Base-by-base conservation (phyloP, 1,284 basidiomycete genomes). In the Hemileia vastatrix region DNA sequence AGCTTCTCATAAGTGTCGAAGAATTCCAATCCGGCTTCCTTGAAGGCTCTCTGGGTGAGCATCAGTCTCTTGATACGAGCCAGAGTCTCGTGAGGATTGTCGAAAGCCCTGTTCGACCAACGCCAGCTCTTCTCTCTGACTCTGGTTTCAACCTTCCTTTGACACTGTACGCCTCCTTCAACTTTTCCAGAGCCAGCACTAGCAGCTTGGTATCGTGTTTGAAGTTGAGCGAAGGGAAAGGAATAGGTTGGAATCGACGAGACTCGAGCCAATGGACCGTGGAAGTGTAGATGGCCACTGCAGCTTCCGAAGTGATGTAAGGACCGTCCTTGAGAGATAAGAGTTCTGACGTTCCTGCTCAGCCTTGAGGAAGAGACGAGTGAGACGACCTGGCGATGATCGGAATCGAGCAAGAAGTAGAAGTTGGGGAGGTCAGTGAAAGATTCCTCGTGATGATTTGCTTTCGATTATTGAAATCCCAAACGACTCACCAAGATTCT, bases 191-290 rank as follows among this genome's bases (percentile, higher is more conserved):
- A 13, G 74, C 73, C 27, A 76, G 61, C 6, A 75, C 73, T 4
- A 76, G 65, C 18, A 74, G 61, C 66, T 74, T 74, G 48, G 72
- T 71, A 57, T 76, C 74, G 65, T 76, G 72, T 68, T 75, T 76
- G 63, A 71, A 72, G 68, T 72, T 72, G 51, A 76, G 71, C 54
- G 71, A 71, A 1, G 74, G 74, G 69, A 76, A 76, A 8, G 74
- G 74, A 43, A 76, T 76, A 21, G 74, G 74, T 57, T 70, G 70
- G 68, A 76, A 76, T 9, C 69, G 65, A 44, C 74, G 72, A 6
- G 69, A 71, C 64, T 76, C 74, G 47, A 76, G 72, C 74, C 74
- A 76, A 53, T 76, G 72, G 43, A 76, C 74, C 3, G 72, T 74
- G 1, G 73, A 69, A 2, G 73, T 76, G 66, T 73, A 76, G 43